Conservation (phyloP, 768 basidiomycete genomes). For the Rhizopogon salebrosus region DNA sequence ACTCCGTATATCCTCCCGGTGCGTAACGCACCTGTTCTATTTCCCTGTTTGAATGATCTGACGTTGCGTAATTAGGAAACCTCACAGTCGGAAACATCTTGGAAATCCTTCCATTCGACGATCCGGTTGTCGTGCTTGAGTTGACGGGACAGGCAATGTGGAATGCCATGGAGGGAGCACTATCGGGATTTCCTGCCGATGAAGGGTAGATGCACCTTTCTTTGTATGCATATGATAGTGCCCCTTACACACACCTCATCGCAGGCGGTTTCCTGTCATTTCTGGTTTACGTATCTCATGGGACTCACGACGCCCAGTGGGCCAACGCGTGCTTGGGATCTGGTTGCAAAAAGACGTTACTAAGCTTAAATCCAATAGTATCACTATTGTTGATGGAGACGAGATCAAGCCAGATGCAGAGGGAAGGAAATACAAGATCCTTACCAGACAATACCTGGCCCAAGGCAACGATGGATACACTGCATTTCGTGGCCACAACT, state of each 20-base stretch:
- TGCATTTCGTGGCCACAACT: conserved; percentile 57
- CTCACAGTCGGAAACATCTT: conserved; percentile 83
- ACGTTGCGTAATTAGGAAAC: conserved; percentile 37
- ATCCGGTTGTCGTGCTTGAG: conserved; percentile 77
- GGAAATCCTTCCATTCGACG: conserved; percentile 87
- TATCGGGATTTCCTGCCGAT: conserved; percentile 81
- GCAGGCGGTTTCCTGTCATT: conserved; percentile 82
- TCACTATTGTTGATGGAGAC: conserved; percentile 38
- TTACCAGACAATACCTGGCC: conserved; percentile 83
- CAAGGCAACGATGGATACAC: conserved; percentile 80
- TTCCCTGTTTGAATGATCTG: background rate
- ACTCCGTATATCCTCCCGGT: conserved; percentile 83
- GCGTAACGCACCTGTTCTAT: conserved; percentile 2
- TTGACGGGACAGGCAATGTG: conserved; percentile 76
- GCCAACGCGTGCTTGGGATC: conserved; percentile 68
- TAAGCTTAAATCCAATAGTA: conserved; percentile 8
- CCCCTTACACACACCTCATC: conserved; percentile 29
- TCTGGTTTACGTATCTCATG: conserved; percentile 84
- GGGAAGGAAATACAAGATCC: conserved; percentile 66
- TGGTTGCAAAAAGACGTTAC: conserved; percentile 45
- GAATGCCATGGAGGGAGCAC: conserved; percentile 68
- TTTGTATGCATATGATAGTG: conserved; percentile 33
- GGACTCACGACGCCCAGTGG: conserved; percentile 74
- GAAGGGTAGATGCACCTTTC: conserved; percentile 60
- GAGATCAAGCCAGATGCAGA: conserved; percentile 47